Evolutionary conservation across 2,329 filamentous ascomycete genomes (phyloP).

Genomic region (Talaromyces atroroseus): DNA sequence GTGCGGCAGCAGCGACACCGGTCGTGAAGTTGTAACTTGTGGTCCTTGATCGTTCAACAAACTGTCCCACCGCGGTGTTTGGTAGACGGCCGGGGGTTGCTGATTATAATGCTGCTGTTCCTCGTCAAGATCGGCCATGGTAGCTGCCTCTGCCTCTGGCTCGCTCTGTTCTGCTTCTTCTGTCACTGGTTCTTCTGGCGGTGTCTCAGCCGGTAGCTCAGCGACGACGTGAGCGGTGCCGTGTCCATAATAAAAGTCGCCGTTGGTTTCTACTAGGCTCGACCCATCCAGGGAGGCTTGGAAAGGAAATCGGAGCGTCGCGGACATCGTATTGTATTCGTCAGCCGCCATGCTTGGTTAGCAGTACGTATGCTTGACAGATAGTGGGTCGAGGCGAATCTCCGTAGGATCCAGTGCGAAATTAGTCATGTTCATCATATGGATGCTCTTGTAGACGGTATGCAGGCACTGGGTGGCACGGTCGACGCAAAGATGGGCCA

Average conservation of each 20-base stretch:
- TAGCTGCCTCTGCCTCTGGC: not conserved
- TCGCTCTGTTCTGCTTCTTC: too few relatives aligned
- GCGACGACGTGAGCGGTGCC: not conserved
- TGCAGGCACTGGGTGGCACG: too few relatives aligned
- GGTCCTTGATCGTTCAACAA: not conserved
- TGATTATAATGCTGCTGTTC: not conserved
- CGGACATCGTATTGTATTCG: conserved; percentile 11
- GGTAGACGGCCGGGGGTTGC: not conserved
- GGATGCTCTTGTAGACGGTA: too few relatives aligned
- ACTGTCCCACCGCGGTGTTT: conserved; percentile 3
- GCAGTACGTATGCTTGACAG: not conserved
- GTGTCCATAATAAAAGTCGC: not conserved
- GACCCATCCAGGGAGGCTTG: conserved; percentile 9
- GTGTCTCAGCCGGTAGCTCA: not conserved
- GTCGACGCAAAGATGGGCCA: too few relatives aligned
- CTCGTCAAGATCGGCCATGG: not conserved
- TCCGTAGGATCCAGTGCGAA: too few relatives aligned
- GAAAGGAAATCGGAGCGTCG: conserved; percentile 12
- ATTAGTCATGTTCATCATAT: too few relatives aligned
- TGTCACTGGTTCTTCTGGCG: not conserved
- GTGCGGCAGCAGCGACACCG: conserved; percentile 3
- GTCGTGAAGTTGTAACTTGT: not conserved
- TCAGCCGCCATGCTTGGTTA: conserved; percentile 5
- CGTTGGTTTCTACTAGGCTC: not conserved
- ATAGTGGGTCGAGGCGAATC: not conserved